Percentiles rank a stretch among this genome's conserved stretches.
These are phyloP conservation scores for Lepraria neglecta DNA, from an alignment of 495 filamentous ascomycete species.

Conservation along the genomic window DNA sequence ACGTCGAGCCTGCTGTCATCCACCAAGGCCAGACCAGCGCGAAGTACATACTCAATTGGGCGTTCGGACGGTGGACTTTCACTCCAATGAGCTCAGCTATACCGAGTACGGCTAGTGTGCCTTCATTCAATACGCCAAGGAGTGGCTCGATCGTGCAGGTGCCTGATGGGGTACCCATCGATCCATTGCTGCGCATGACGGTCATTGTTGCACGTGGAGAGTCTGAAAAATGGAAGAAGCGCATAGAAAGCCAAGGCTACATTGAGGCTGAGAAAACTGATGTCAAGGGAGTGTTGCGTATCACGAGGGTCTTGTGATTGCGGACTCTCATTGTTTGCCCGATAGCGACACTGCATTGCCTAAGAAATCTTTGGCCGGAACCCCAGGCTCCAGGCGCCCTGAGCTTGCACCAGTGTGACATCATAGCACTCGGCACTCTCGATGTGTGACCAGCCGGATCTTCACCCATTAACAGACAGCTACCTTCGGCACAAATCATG, in stretches of 20 bases:
- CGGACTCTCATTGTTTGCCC: neutral
- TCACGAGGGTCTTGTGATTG: conserved; percentile 15
- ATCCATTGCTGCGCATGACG: conserved; percentile 64
- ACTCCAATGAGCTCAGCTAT: conserved; percentile 47
- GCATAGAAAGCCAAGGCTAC: conserved; percentile 56
- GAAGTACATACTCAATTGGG: conserved; percentile 91
- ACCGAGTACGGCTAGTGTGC: conserved; percentile 35
- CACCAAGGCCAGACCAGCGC: conserved; percentile 27
- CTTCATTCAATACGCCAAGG: conserved; percentile 28
- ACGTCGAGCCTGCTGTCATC: conserved; percentile 26
- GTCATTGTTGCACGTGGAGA: conserved; percentile 80
- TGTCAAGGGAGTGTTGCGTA: conserved; percentile 9
- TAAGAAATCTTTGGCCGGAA: no score
- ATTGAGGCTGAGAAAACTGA: conserved; percentile 42
- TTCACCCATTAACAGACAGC: no score
- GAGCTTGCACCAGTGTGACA: no score
- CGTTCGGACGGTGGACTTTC: conserved; percentile 91
- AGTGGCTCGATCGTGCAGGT: conserved; percentile 29
- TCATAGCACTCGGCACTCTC: no score
- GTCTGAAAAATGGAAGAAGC: conserved; percentile 83
- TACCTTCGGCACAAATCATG: no score
- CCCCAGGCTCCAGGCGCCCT: no score
- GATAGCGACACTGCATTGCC: neutral
- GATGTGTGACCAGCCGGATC: no score
- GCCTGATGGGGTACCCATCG: conserved; percentile 17